Percentiles rank a stretch among this genome's conserved stretches.
phyloP scores from a whole-genome alignment of 768 basidiomycete genomes.

The Kondoa subrosea region DNA sequence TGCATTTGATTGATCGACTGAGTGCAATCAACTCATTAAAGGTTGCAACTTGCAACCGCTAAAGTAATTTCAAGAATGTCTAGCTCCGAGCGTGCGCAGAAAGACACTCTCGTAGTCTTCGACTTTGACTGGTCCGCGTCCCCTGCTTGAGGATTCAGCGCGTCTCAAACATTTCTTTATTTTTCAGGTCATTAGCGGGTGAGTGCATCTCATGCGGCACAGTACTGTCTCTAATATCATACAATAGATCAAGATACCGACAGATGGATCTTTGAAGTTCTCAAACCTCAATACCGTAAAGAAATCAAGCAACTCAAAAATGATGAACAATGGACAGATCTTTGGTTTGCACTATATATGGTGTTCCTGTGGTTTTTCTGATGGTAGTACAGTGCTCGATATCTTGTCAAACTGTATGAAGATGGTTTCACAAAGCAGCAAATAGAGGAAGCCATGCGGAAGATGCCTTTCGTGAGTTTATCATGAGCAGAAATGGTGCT shows the following conservation, averaged over 20 bases:
- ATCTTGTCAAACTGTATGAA: conserved; percentile 43
- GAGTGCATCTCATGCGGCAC: not conserved
- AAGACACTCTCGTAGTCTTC: conserved; percentile 62
- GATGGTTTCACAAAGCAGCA: conserved; percentile 54
- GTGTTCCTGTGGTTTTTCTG: not conserved
- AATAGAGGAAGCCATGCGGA: conserved; percentile 57
- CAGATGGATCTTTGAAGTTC: conserved; percentile 54
- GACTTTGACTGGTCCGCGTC: conserved; percentile 80
- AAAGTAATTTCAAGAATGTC: too few species aligned
- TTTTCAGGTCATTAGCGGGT: conserved; percentile 56
- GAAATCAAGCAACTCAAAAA: conserved; percentile 53
- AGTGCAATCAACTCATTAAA: too few species aligned
- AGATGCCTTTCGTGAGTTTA: conserved; percentile 65
- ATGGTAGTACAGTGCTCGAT: not conserved
- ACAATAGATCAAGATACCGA: conserved; percentile 84
- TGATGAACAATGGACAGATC: conserved; percentile 73
- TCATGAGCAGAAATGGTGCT: not conserved
- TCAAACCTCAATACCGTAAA: conserved; percentile 65
- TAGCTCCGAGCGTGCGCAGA: too few species aligned
- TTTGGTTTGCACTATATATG: conserved; percentile 47
- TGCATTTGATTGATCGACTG: too few species aligned
- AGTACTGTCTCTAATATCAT: conserved; percentile 4
- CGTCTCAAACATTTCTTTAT: conserved; percentile 37
- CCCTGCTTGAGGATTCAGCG: not conserved
- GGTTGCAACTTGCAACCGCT: too few species aligned